Evolutionary conservation across 495 filamentous ascomycete species (phyloP).

Genomic region (Neurospora sp.): DNA sequence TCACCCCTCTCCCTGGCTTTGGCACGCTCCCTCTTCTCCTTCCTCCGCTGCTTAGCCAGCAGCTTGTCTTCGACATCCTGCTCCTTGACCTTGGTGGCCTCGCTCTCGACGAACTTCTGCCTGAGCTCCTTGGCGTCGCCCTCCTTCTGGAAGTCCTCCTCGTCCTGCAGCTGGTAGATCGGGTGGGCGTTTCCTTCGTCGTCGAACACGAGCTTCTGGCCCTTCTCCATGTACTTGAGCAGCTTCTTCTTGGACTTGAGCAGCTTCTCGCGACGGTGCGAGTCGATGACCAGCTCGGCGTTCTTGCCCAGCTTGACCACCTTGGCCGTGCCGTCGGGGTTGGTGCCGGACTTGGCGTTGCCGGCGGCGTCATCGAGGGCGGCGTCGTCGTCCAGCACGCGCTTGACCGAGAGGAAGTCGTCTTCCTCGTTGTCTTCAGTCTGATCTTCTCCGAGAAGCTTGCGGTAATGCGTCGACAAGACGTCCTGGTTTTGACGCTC

Average conservation of each 20-base stretch:
- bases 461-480: constrained; percentile 84
- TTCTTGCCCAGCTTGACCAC: constrained; percentile 39
- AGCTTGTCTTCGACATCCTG: constrained; percentile 79
- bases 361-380: constrained; percentile 26
- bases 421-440: constrained; percentile 43
- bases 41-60: constrained; percentile 64
- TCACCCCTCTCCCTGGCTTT: constrained; percentile 63
- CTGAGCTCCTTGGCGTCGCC: constrained; percentile 69
- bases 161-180: constrained; percentile 78
- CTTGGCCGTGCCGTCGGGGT: constrained; percentile 31
- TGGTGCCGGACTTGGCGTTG: constrained; percentile 19
- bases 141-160: constrained; percentile 62
- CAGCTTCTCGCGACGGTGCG: constrained; percentile 84
- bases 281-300: constrained; percentile 71
- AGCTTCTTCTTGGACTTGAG: constrained; percentile 91
- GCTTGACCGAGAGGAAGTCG: constrained; percentile 85
- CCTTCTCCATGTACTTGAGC: constrained; percentile 74
- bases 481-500: constrained; percentile 90
- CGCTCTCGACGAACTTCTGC: constrained; percentile 62
- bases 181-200: constrained; percentile 79
- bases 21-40: constrained; percentile 78
- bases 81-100: constrained; percentile 58
- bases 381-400: constrained; percentile 53
- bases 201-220: constrained; percentile 79
- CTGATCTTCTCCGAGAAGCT: constrained; percentile 63